A percentile compares a stretch with the other conserved stretches of the same genome.
phyloP scores from a whole-genome alignment of 306 rosid genomes.

The Lathyrus oleraceus region DNA sequence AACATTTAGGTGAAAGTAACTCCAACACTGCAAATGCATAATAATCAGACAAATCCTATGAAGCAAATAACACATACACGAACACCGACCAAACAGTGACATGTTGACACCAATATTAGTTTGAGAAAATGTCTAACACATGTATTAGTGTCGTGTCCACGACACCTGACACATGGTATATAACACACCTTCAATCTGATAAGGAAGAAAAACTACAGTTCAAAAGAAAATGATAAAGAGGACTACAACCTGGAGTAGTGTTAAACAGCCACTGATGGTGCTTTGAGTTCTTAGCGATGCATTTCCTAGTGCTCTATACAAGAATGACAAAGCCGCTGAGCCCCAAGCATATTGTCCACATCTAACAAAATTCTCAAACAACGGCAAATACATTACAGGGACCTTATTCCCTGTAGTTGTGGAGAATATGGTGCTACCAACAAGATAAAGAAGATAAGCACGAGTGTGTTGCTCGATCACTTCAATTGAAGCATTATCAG shows the following conservation, averaged over 20 bases:
- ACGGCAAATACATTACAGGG: conserved; percentile 98
- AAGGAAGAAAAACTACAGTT: background rate
- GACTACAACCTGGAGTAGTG: conserved; percentile 76
- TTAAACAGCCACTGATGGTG: conserved; percentile 97
- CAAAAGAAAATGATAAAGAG: conserved; percentile 10
- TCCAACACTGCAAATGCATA: conserved; percentile 81
- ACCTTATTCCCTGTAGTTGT: conserved; percentile 99
- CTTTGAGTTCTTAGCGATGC: conserved; percentile 96
- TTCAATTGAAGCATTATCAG: conserved; percentile 75
- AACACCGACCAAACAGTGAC: background rate
- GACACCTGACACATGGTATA: background rate
- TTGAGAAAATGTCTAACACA: background rate
- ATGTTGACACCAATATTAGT: background rate
- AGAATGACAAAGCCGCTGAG: conserved; percentile 80
- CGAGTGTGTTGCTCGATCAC: conserved; percentile 86
- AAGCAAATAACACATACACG: background rate
- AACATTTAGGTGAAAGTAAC: conserved; percentile 92
- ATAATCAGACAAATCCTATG: background rate
- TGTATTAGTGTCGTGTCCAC: background rate
- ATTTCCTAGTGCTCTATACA: conserved; percentile 96
- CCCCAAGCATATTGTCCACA: conserved; percentile 98
- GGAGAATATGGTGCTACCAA: conserved; percentile 96
- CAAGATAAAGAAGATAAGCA: conserved; percentile 96
- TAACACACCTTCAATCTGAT: background rate
- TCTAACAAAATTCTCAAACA: conserved; percentile 76